Evolutionary conservation across 2,329 filamentous ascomycete genomes (phyloP).

Genomic region (Aspergillus transmontanensis): DNA sequence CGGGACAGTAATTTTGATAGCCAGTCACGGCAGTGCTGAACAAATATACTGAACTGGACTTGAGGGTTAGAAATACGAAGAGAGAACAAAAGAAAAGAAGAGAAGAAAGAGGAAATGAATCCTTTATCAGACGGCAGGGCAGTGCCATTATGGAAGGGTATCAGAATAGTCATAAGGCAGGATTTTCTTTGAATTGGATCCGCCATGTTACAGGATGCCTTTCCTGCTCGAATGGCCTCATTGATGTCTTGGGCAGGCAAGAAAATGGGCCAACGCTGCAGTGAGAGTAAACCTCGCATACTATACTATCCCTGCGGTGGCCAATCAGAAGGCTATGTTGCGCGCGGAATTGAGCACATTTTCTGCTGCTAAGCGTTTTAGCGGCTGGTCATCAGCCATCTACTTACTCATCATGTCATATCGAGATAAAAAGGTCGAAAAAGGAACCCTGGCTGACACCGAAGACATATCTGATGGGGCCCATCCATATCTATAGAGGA

Average conservation of each 20-base stretch:
- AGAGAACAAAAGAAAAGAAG: background rate
- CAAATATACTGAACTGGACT: background rate
- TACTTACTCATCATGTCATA: background rate
- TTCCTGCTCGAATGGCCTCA: conserved; percentile 11
- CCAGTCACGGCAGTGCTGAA: conserved; percentile 1
- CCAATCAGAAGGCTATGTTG: background rate
- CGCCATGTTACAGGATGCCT: background rate
- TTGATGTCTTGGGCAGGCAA: background rate
- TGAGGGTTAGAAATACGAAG: conserved; percentile 3
- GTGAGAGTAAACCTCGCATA: background rate
- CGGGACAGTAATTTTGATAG: background rate
- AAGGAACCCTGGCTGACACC: no score
- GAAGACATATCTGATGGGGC: no score
- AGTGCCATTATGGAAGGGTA: background rate
- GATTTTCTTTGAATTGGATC: background rate
- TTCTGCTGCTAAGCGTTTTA: conserved; percentile 10
- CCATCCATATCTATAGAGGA: no score
- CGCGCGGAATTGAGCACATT: conserved; percentile 30
- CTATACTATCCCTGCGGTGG: background rate
- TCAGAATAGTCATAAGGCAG: background rate
- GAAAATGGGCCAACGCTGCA: background rate
- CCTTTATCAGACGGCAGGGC: background rate
- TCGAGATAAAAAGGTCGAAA: background rate
- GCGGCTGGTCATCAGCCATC: background rate
- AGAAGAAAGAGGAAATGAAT: background rate